These are phyloP conservation scores for Phanerochaete carnosa DNA, from an alignment of 768 basidiomycete genomes.

Conservation along the genomic window DNA sequence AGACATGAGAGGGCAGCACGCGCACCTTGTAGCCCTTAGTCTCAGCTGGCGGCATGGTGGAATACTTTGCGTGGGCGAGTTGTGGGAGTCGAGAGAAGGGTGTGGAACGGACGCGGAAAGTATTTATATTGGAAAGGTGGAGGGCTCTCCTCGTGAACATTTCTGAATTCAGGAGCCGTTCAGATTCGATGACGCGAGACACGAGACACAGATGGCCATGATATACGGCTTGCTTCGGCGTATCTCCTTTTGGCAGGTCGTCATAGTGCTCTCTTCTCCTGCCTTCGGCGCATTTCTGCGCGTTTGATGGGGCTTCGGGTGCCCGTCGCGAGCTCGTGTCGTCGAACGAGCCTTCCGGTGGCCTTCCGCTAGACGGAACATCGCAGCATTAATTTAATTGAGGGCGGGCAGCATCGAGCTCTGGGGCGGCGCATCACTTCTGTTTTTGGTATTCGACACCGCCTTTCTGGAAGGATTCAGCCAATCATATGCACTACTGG, in stretches of 20 bases:
- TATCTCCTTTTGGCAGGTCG: not conserved
- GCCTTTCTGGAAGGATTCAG: no score
- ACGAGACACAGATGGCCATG: not conserved
- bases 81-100: not conserved
- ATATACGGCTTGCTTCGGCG: not conserved
- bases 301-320: not conserved
- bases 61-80: not conserved
- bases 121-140: not conserved
- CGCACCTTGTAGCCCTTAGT: slow-evolving; percentile 7
- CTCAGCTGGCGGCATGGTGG: slow-evolving; percentile 5
- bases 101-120: not conserved
- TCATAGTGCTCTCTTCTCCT: not conserved
- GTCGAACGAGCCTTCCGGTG: not conserved
- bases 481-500: no score
- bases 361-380: not conserved
- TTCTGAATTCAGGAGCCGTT: not conserved
- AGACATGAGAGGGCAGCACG: not conserved
- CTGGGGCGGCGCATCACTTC: no score
- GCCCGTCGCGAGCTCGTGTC: not conserved
- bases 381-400: not conserved
- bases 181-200: slow-evolving; percentile 1
- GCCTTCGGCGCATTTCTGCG: not conserved
- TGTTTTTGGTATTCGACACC: no score
- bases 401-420: no score
- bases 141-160: not conserved